Evolutionary conservation across 2,329 filamentous ascomycete genomes (phyloP).

Genomic region (Thyridium curvatum): DNA sequence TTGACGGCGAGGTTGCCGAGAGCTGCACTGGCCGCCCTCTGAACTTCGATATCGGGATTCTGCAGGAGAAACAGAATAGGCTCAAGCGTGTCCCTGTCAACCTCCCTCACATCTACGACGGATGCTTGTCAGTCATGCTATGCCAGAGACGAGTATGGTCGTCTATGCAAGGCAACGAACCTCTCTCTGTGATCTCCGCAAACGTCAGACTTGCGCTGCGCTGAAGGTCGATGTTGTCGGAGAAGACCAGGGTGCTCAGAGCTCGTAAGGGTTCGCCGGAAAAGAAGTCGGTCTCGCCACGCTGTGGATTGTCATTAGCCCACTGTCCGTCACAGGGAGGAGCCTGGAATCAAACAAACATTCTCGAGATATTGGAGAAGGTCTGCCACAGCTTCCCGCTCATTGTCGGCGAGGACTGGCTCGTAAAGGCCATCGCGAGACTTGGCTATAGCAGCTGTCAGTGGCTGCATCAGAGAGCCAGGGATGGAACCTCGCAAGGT

Average conservation of each 20-base stretch:
- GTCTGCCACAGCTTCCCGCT: slow-evolving; percentile 94
- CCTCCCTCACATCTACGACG: slow-evolving; percentile 81
- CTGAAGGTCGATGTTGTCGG: slow-evolving; percentile 96
- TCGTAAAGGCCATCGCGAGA: slow-evolving; percentile 79
- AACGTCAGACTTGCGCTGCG: slow-evolving; percentile 96
- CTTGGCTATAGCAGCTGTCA: slow-evolving; percentile 45
- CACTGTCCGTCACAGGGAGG: neutral
- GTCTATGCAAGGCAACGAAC: slow-evolving; percentile 56
- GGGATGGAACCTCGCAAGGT: neutral
- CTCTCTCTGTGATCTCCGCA: slow-evolving; percentile 97
- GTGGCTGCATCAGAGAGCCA: neutral
- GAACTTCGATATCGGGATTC: slow-evolving; percentile 93
- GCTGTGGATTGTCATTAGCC: slow-evolving; percentile 41
- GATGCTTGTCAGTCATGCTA: neutral
- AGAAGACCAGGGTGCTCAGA: slow-evolving; percentile 93
- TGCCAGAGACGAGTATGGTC: neutral
- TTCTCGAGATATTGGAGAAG: slow-evolving; percentile 94
- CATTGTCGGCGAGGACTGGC: slow-evolving; percentile 86
- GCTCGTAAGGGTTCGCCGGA: slow-evolving; percentile 89
- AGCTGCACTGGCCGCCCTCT: slow-evolving; percentile 91
- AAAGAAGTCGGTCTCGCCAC: slow-evolving; percentile 97
- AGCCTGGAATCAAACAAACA: slow-evolving; percentile 45
- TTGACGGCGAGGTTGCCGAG: slow-evolving; percentile 96
- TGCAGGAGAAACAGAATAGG: slow-evolving; percentile 94
- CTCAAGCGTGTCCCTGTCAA: slow-evolving; percentile 89